A percentile compares a stretch with the other conserved stretches of the same genome.
phyloP scores from a whole-genome alignment of 345 rosid species.

The Melaleuca quinquenervia region DNA sequence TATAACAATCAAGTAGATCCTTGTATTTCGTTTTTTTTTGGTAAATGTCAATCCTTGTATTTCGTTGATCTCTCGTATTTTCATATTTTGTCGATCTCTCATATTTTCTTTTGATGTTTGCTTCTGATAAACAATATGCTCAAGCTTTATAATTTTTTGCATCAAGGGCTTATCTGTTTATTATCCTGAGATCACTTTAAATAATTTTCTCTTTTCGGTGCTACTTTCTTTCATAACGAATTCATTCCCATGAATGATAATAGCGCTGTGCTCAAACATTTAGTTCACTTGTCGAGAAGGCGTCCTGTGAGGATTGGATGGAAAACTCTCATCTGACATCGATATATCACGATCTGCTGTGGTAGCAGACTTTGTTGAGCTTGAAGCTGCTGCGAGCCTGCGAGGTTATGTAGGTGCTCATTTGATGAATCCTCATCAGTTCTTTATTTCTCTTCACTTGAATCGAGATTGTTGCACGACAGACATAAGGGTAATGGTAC shows the following conservation, averaged over 20 bases:
- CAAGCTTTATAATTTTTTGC: no score
- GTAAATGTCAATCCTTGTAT: no score
- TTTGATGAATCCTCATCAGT: slow-evolving; percentile 1
- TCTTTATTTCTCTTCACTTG: background rate
- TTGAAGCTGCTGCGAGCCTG: slow-evolving; percentile 97
- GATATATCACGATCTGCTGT: slow-evolving; percentile 71
- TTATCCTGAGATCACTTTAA: background rate
- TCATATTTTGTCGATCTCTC: no score
- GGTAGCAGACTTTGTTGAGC: slow-evolving; percentile 73
- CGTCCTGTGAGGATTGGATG: slow-evolving; percentile 80
- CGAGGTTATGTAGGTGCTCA: slow-evolving; percentile 57
- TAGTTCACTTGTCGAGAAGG: slow-evolving; percentile 63
- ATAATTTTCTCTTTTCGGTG: no score
- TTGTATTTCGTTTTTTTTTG: no score
- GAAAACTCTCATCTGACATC: slow-evolving; percentile 67
- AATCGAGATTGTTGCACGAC: background rate
- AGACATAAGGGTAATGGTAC: background rate
- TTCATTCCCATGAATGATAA: background rate
- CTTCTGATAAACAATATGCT: no score
- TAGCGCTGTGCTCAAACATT: slow-evolving; percentile 33
- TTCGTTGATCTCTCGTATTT: no score
- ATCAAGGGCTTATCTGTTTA: no score
- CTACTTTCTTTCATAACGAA: background rate
- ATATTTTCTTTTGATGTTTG: no score
- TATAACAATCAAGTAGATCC: no score